phyloP scores from a whole-genome alignment of 495 filamentous ascomycete genomes.

The Penicillium crystallinum region DNA sequence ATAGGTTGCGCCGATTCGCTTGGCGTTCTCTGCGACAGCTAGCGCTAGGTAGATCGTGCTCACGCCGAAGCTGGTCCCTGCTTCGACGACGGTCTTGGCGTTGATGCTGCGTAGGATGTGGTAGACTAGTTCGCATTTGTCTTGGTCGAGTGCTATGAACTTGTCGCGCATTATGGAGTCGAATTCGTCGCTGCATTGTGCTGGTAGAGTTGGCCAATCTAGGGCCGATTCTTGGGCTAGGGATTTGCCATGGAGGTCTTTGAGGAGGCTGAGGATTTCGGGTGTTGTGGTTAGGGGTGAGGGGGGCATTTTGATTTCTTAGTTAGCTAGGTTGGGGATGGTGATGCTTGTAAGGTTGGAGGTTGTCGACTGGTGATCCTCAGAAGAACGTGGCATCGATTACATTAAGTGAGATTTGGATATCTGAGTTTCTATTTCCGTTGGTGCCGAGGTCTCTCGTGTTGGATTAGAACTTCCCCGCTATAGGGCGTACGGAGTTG shows the following conservation, averaged over 20 bases:
- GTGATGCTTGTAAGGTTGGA: background rate
- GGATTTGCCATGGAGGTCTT: conserved; percentile 25
- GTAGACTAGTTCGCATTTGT: conserved; percentile 53
- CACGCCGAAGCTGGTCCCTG: conserved; percentile 55
- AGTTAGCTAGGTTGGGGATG: background rate
- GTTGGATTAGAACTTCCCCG: no score
- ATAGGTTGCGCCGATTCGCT: conserved; percentile 6
- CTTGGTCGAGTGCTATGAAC: conserved; percentile 51
- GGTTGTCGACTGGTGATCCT: no score
- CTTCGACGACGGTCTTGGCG: conserved; percentile 50
- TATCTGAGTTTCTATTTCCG: no score
- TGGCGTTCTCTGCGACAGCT: conserved; percentile 39
- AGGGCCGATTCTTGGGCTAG: conserved; percentile 26
- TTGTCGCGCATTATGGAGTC: conserved; percentile 43
- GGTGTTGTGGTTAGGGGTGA: conserved; percentile 13
- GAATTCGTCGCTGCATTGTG: conserved; percentile 15
- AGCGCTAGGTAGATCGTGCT: conserved; percentile 57
- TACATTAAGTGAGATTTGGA: no score
- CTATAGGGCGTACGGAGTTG: no score
- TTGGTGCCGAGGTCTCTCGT: no score
- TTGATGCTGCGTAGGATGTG: conserved; percentile 39
- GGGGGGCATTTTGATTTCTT: conserved; percentile 10
- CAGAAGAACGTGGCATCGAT: no score
- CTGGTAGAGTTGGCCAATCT: conserved; percentile 10
- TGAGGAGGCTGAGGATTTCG: conserved; percentile 19